Evolutionary conservation across 805 yeast genomes (phyloP), one percentile per base, ranked within the genome.

Genomic region (Millerago galiae): DNA sequence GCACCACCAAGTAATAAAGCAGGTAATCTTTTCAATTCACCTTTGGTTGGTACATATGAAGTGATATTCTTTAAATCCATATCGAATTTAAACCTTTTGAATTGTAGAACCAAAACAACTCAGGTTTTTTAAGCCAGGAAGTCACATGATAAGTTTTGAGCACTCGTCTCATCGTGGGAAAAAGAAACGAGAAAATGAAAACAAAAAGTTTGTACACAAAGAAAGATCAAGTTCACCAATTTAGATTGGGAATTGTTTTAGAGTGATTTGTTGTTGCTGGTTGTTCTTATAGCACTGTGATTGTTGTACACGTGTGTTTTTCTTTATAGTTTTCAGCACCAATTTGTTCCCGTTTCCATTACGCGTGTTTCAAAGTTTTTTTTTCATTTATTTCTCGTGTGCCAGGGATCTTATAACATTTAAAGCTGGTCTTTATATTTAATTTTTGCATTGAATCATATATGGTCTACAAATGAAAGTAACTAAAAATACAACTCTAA

Each of bases 1-100:
- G 95, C 96, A 2, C 96, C 96, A 0, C 98, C 98, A 3, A 89
- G 66, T 13, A 89, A 67, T 38, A 90, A 61, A 0, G 81, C 79
- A 1, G 84, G 79, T 2, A 71, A 58, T 24, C 59, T 67, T 2
- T 50, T 37, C 7, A 69, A 36, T 4, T 49, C 56, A 2, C 56
- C 43, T 15, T 49, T 50, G 10, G 58, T 46, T 6, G 40, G 42
- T 15, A 45, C 43, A 5, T 43, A 32, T 9, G 46, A 42, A 2
- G 56, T 53, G 21, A 56, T 47, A 32, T 55, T 46, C 39, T 48
- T 49, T 8, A 51, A 25, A 25, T 38, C 32, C 3, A 4, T n/a
- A n/a, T n/a, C n/a, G n/a, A n/a, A n/a, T n/a, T n/a, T n/a, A n/a
- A n/a, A n/a, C n/a, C n/a, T n/a, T n/a, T n/a, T n/a, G n/a, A n/a